These are phyloP conservation scores for Botrytis cinerea DNA, from an alignment of 2,329 filamentous ascomycete species.

Conservation along the genomic window DNA sequence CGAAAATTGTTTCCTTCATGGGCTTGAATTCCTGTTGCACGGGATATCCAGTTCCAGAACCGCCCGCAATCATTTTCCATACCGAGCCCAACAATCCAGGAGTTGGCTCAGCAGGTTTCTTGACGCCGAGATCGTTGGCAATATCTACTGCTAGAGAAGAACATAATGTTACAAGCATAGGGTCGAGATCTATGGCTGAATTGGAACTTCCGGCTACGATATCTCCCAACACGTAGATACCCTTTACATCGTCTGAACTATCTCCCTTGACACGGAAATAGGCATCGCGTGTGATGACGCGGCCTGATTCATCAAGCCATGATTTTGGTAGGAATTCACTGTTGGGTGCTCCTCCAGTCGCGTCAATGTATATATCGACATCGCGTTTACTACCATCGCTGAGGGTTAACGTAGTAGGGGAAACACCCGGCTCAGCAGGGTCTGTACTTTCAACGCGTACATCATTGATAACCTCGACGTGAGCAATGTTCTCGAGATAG, in stretches of 20 bases:
- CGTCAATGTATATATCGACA: slow-evolving; percentile 52
- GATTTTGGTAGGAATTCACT: slow-evolving; percentile 48
- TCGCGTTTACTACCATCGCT: slow-evolving; percentile 45
- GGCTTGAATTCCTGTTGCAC: slow-evolving; percentile 39
- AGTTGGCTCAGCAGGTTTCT: slow-evolving; percentile 17
- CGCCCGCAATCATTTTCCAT: slow-evolving; percentile 3
- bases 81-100: background rate
- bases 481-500: slow-evolving; percentile 46
- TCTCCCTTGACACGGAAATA: slow-evolving; percentile 48
- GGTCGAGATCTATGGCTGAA: slow-evolving; percentile 47
- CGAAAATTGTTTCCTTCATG: slow-evolving; percentile 42
- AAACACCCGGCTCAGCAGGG: slow-evolving; percentile 37
- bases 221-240: slow-evolving; percentile 53
- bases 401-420: slow-evolving; percentile 44
- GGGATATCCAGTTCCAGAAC: slow-evolving; percentile 7
- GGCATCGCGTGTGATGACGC: slow-evolving; percentile 50
- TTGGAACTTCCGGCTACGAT: slow-evolving; percentile 45
- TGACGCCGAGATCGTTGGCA: slow-evolving; percentile 18
- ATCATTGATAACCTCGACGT: slow-evolving; percentile 51
- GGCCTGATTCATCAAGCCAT: slow-evolving; percentile 49
- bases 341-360: slow-evolving; percentile 47
- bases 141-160: slow-evolving; percentile 52
- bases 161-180: slow-evolving; percentile 45
- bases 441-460: slow-evolving; percentile 43
- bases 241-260: slow-evolving; percentile 38